These are phyloP conservation scores for Neofusicoccum cordaticola DNA, from an alignment of 2,329 filamentous ascomycete genomes.

Conservation along the genomic window DNA sequence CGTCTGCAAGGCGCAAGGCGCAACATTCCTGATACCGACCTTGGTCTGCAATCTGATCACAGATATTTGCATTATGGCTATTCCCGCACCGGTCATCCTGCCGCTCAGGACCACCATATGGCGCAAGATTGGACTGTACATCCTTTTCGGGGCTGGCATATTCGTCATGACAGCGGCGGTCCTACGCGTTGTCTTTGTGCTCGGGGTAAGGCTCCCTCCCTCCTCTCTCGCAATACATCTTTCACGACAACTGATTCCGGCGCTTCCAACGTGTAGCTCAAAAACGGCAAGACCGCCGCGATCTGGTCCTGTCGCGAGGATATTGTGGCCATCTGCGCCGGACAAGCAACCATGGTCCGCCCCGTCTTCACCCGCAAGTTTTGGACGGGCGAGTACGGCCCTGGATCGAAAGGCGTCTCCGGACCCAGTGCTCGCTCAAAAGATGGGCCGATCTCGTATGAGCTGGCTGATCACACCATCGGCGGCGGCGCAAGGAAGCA, in stretches of 20 bases:
- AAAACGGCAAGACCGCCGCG: slow-evolving; percentile 24
- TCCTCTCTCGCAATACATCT: too few relatives aligned
- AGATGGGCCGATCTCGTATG: too few relatives aligned
- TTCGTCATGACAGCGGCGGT: slow-evolving; percentile 35
- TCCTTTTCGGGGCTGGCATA: slow-evolving; percentile 34
- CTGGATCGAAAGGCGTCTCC: background rate
- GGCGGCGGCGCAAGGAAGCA: too few relatives aligned
- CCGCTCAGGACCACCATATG: slow-evolving; percentile 27
- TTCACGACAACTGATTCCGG: too few relatives aligned
- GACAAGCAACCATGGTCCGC: slow-evolving; percentile 37
- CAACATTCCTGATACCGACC: slow-evolving; percentile 30
- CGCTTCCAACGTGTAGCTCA: background rate
- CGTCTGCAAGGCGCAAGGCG: slow-evolving; percentile 35
- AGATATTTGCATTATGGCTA: slow-evolving; percentile 34
- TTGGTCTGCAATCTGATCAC: slow-evolving; percentile 36
- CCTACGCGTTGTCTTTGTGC: slow-evolving; percentile 28
- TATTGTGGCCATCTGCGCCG: slow-evolving; percentile 38
- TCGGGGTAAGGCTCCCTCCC: slow-evolving; percentile 16
- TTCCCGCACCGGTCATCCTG: slow-evolving; percentile 36
- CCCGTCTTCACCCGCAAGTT: slow-evolving; percentile 26
- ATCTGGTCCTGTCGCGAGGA: slow-evolving; percentile 43
- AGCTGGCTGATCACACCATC: too few relatives aligned
- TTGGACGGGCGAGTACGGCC: slow-evolving; percentile 16
- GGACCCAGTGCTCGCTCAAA: too few relatives aligned
- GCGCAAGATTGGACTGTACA: slow-evolving; percentile 30